Percentiles rank a stretch among this genome's conserved stretches.
These are phyloP conservation scores for Podaxis pistillaris DNA, from an alignment of 768 basidiomycete species.

Conservation along the genomic window DNA sequence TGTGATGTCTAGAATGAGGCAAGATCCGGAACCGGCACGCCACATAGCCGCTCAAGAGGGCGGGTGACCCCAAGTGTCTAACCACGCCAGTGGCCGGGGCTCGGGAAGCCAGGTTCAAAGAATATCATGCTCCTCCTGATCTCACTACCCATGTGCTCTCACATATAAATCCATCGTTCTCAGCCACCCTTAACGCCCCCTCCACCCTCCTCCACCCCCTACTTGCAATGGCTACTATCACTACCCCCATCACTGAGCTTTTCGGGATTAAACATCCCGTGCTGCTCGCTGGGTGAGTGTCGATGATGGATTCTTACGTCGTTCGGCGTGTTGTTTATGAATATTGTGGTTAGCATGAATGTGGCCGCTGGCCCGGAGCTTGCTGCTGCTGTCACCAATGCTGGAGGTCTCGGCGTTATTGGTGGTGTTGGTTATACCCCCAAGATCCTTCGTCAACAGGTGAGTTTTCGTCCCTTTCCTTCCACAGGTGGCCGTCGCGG, in stretches of 20 bases:
- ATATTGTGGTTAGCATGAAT: constrained; percentile 45
- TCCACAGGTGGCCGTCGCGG: not conserved
- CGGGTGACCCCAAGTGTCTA: not conserved
- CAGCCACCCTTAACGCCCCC: not conserved
- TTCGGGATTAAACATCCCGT: constrained; percentile 90
- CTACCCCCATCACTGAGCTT: constrained; percentile 84
- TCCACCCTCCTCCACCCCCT: constrained; percentile 9
- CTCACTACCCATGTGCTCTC: not conserved
- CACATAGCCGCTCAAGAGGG: not conserved
- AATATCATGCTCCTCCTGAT: not conserved
- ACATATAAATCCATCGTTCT: constrained; percentile 17
- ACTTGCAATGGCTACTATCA: constrained; percentile 56
- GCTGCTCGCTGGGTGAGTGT: constrained; percentile 67
- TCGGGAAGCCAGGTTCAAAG: not conserved
- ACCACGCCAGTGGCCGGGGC: not conserved
- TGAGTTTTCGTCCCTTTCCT: constrained; percentile 27
- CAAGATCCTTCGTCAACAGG: constrained; percentile 76
- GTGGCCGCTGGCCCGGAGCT: constrained; percentile 66
- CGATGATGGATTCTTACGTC: not conserved
- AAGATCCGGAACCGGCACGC: not conserved
- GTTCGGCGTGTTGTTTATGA: not conserved
- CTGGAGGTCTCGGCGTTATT: constrained; percentile 90
- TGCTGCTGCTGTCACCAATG: constrained; percentile 92
- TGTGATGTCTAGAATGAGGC: not conserved
- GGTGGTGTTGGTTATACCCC: constrained; percentile 88